These are phyloP conservation scores for Malassezia restricta DNA, from an alignment of 1,284 basidiomycete species.

Conservation along the genomic window DNA sequence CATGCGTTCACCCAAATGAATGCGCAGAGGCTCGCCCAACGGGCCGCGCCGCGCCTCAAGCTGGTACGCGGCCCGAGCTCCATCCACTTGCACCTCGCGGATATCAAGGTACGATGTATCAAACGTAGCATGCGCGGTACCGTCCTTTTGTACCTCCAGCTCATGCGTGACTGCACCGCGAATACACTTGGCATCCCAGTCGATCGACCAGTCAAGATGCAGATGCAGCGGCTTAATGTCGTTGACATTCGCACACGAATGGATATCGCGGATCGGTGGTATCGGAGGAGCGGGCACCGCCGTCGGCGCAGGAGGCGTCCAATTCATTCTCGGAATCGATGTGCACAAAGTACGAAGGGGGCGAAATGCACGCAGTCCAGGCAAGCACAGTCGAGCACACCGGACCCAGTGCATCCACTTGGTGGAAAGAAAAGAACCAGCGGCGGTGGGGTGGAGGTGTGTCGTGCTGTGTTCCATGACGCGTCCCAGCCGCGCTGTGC, in stretches of 20 bases:
- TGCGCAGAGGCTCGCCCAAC: slow-evolving; percentile 47
- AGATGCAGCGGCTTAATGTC: slow-evolving; percentile 30
- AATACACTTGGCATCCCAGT: slow-evolving; percentile 61
- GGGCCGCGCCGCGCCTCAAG: slow-evolving; percentile 49
- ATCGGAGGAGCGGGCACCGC: slow-evolving; percentile 27
- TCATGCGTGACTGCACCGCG: slow-evolving; percentile 62
- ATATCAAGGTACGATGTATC: slow-evolving; percentile 69
- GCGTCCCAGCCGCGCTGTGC: too few species aligned
- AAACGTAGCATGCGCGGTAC: slow-evolving; percentile 61
- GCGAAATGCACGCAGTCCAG: not conserved
- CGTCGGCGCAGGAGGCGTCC: slow-evolving; percentile 33
- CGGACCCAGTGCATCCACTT: not conserved
- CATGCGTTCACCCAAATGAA: slow-evolving; percentile 41
- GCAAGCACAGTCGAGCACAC: not conserved
- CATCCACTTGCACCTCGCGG: slow-evolving; percentile 53
- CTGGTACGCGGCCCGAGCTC: slow-evolving; percentile 47
- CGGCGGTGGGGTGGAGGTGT: not conserved
- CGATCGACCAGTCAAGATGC: slow-evolving; percentile 66
- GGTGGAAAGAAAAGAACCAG: not conserved
- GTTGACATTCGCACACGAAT: slow-evolving; percentile 34
- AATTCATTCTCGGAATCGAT: slow-evolving; percentile 13
- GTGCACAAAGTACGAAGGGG: not conserved
- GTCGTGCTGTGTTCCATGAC: not conserved
- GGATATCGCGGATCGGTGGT: slow-evolving; percentile 26
- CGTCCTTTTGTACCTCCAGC: slow-evolving; percentile 54